Conservation (phyloP, 192 early-diverging fungal species). For the Rhizoclosmatium globosum region DNA sequence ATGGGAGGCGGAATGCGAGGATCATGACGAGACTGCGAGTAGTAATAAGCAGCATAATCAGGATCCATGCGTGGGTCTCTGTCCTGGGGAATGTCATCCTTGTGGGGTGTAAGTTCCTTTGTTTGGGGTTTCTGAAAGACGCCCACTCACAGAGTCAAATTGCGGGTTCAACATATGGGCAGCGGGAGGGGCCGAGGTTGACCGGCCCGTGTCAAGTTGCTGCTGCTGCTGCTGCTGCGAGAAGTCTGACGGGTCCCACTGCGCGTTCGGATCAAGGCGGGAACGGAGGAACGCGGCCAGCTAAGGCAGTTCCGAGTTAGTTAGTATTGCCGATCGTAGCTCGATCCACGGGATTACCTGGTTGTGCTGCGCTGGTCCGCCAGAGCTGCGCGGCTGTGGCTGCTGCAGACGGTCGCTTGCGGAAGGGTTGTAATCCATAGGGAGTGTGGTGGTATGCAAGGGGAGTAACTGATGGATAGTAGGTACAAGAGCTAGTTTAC, state of each 20-base stretch:
- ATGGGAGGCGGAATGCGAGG: conserved; percentile 64
- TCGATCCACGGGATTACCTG: background rate
- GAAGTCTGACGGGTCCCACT: conserved; percentile 6
- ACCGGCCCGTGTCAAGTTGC: conserved; percentile 57
- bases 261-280: conserved; percentile 45
- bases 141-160: background rate
- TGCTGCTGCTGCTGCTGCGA: conserved; percentile 31
- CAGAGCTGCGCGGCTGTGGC: conserved; percentile 59
- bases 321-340: background rate
- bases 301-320: conserved; percentile 14
- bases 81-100: conserved; percentile 32
- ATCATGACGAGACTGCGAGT: conserved; percentile 64
- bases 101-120: background rate
- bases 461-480: too few species aligned
- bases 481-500: too few species aligned
- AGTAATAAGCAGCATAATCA: conserved; percentile 72
- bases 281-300: conserved; percentile 53
- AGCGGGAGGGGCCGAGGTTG: conserved; percentile 81
- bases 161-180: conserved; percentile 60
- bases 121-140: background rate
- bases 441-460: too few species aligned
- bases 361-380: background rate
- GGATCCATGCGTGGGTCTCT: conserved; percentile 68
- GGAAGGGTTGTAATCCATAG: too few species aligned
- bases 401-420: conserved; percentile 56